phyloP scores from a whole-genome alignment of 2,329 filamentous ascomycete genomes.

The Diplocarpon rosae region DNA sequence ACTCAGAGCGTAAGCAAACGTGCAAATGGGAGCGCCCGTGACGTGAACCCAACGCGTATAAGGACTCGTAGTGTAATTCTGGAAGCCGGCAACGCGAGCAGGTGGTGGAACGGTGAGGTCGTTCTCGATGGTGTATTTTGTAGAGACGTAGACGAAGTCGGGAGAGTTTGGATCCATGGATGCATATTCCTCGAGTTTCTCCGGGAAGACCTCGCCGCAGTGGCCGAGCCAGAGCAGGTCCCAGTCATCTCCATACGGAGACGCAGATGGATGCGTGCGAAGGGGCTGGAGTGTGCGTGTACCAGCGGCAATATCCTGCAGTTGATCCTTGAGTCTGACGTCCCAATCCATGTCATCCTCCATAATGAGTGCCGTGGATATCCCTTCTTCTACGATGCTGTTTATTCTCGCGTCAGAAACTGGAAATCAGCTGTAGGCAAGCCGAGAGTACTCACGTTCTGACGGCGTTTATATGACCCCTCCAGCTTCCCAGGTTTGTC shows the following conservation, averaged over 20 bases:
- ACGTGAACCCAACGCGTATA: constrained; percentile 23
- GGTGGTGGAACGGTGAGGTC: constrained; percentile 22
- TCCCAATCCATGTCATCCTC: constrained; percentile 38
- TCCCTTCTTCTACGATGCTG: constrained; percentile 26
- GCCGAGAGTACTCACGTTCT: constrained; percentile 14
- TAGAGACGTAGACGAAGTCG: constrained; percentile 2
- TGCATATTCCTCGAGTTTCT: constrained; percentile 1
- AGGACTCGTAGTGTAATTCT: constrained; percentile 8
- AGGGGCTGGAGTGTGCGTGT: constrained; percentile 1
- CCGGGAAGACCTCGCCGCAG: constrained; percentile 24
- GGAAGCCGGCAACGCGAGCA: constrained; percentile 3
- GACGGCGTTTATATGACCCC: constrained; percentile 32
- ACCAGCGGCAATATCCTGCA: constrained; percentile 24
- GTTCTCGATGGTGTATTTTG: constrained; percentile 18
- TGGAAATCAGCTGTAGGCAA: no score
- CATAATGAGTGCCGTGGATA: constrained; percentile 31
- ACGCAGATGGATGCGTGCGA: background rate
- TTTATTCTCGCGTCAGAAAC: background rate
- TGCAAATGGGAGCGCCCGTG: constrained; percentile 25
- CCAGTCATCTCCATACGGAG: constrained; percentile 28
- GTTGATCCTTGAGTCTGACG: constrained; percentile 27
- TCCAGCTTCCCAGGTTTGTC: constrained; percentile 32
- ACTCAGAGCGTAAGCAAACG: constrained; percentile 29
- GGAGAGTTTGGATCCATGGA: constrained; percentile 1
- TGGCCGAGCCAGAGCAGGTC: constrained; percentile 30